Percentiles rank a stretch among this genome's conserved stretches.
These are phyloP conservation scores for Eimeria brunetti DNA, from an alignment of 169 alveolate genomes.

Conservation along the genomic window DNA sequence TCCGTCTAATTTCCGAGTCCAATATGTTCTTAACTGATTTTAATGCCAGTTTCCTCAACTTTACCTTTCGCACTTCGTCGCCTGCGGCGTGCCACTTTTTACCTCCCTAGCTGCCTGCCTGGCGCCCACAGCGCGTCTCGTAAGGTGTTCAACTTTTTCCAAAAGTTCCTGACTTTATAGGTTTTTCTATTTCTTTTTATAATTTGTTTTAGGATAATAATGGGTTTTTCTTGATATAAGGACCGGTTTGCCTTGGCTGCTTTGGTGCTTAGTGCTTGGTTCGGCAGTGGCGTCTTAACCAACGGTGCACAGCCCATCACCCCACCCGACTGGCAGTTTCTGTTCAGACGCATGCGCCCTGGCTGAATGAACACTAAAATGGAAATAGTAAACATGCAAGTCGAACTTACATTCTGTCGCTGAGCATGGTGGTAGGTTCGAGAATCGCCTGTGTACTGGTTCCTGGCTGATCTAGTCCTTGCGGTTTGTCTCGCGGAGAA, in stretches of 20 bases:
- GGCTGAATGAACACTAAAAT: neutral
- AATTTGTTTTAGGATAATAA: no score
- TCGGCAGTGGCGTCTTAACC: neutral
- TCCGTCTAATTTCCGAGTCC: neutral
- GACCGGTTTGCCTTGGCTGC: neutral
- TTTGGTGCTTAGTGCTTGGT: neutral
- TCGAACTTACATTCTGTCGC: neutral
- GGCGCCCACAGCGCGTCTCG: neutral
- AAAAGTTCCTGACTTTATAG: neutral
- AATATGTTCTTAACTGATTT: neutral
- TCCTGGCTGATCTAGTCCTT: neutral
- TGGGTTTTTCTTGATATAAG: neutral
- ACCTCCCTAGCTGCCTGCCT: neutral
- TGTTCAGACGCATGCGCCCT: neutral
- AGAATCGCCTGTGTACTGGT: neutral
- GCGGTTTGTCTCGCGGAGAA: neutral
- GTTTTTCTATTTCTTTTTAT: no score
- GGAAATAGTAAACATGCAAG: neutral
- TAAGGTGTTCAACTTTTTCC: no score
- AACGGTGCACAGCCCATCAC: neutral
- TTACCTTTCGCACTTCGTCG: neutral
- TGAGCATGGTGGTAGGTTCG: neutral
- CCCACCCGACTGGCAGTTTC: neutral
- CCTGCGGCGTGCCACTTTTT: neutral
- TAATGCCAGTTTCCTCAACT: neutral